Evolutionary conservation across 768 basidiomycete genomes (phyloP).

Genomic region (Trametes punicea): DNA sequence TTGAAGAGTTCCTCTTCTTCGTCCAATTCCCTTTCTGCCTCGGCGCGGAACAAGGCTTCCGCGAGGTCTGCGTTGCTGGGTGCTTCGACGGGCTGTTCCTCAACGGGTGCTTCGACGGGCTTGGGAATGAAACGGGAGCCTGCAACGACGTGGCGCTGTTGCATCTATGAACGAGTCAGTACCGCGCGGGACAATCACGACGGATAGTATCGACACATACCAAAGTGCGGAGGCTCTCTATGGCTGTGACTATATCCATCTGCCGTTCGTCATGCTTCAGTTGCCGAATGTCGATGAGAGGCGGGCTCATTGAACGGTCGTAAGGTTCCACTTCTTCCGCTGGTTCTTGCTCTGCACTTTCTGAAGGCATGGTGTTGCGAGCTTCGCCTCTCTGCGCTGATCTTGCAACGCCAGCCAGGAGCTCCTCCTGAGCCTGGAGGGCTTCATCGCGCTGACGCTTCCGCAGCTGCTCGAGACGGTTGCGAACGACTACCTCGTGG

Average conservation of each 20-base stretch:
- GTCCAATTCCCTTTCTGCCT: constrained; percentile 89
- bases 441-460: constrained; percentile 97
- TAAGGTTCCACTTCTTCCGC: constrained; percentile 78
- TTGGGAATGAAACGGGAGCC: constrained; percentile 89
- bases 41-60: constrained; percentile 86
- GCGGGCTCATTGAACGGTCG: constrained; percentile 82
- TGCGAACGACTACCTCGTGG: constrained; percentile 95
- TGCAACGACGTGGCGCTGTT: constrained; percentile 76
- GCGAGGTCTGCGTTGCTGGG: constrained; percentile 71
- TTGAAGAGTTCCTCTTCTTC: constrained; percentile 97
- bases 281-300: constrained; percentile 66
- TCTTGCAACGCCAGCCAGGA: constrained; percentile 72
- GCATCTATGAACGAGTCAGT: constrained; percentile 46
- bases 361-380: constrained; percentile 36
- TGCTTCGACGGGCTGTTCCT: constrained; percentile 53
- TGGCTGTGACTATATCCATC: constrained; percentile 70
- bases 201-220: constrained; percentile 41
- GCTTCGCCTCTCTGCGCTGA: constrained; percentile 48
- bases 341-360: constrained; percentile 34
- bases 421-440: constrained; percentile 87
- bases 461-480: constrained; percentile 92
- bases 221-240: constrained; percentile 59
- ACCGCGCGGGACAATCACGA: neutral
- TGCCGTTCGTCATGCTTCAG: constrained; percentile 76
- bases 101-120: constrained; percentile 54